Base-by-base conservation (phyloP, 345 rosid species). In the Aquilaria sinensis region DNA sequence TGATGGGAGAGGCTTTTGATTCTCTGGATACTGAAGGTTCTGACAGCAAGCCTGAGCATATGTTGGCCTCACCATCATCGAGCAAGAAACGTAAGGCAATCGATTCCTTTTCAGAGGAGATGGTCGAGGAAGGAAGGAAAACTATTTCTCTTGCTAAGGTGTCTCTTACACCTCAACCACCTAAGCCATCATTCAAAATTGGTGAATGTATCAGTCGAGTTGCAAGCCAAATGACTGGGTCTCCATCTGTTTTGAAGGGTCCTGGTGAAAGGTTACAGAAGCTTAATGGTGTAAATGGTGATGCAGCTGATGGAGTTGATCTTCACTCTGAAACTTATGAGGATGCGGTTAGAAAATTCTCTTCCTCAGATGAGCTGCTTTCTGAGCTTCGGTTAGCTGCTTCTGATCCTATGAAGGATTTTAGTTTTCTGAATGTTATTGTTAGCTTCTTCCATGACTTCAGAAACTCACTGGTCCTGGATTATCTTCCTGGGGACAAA, bases 151-250 rank as follows among this genome's bases (percentile, higher is more conserved):
- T 84, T 50, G 83, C 96, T 3, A 89, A 84, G 77, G 85, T 81
- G 23, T 79, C 84, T 69, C 51, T 56, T 12, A 63, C 75, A 3
- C 30, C 75, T 59, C 23, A 62, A 30, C 1, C 66, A 54, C 80
- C 88, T 14, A 87, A 77, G 74, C 88, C 96, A 9, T 86, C 97
- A 55, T 93, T 93, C 68, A 90, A 90, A 72, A 90, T 93, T 12
- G 98, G 98, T 31, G 97, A 83, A 53, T 81, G 98, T 78, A 87
- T 93, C 63, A 83, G 88, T 62, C 83, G 96, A 79, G 93, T 83
- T 76, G 98, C 97, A 0, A 93, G 92, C 81, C 96, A 86, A 74
- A 81, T 93, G 87, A 77, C 96, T 32, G 96, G 90, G 50, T 75
- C 97, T 60, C 80, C 90, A 3, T 76, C 84, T 69, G 77, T 84